Base-by-base conservation (phyloP, 148 eudicot species). In the Vaccinium darrowii region DNA sequence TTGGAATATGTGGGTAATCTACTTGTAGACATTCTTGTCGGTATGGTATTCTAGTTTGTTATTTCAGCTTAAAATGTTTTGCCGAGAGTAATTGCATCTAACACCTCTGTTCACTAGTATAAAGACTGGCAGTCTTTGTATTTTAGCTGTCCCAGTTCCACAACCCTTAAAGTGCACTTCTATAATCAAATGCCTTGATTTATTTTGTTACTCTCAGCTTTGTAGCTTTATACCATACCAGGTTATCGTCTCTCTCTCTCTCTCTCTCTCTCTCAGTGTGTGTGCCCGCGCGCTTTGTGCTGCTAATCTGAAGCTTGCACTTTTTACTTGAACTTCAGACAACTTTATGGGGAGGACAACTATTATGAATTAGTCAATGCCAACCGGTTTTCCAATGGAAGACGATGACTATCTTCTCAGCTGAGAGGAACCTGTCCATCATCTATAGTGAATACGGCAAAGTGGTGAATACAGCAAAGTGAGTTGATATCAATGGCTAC, bases 341-440 rank as follows among this genome's bases (percentile, higher is more conserved):
- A 78, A 84, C 84, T 91, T 82, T 93, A 92, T 82, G 93, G 88
- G 18, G 92, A 88, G 86, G 91, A 86, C 60, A 88, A 89, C 11
- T 93, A 93, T 76, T 90, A 86, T 71, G 78, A 83, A 14, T 76
- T 74, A 84, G 90, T 92, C 60, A 83, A 71, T 12, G 18, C 51
- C 49, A 83, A 52, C 49, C 83, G 91, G 67, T 54, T 50, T 3
- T 54, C 50, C 33, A 81, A 81, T 54, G 65, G 65, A 36, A 86
- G 72, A 83, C 82, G 90, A 76, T 62, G 78, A 84, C 58, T 65
- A 30, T 25, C 19, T 23, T 47, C 15, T 71, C 27, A 10, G 51
- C 67, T 16, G 23, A 47, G 49, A 50, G 13, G 63, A 62, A 6
- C 57, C 78, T 47, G 58, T 18, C 58, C 36, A 57, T 80, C 23